Percentiles rank a stretch among this genome's conserved stretches.
Evolutionary conservation across 2,329 filamentous ascomycete genomes (phyloP).

Genomic region (Chaetomium olivaceum): DNA sequence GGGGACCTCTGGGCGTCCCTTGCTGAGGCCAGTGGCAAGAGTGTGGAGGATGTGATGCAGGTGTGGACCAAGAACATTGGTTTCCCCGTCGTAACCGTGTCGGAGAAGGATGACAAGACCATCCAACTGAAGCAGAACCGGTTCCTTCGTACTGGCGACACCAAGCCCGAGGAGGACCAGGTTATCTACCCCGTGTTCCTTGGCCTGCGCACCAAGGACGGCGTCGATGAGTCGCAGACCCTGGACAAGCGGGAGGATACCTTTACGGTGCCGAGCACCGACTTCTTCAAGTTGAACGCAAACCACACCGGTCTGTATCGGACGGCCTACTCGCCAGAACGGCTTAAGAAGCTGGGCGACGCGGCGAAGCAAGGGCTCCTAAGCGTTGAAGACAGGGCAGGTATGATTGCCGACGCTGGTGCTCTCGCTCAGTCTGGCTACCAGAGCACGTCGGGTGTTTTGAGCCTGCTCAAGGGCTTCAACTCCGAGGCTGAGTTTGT

Average conservation of each 20-base stretch:
- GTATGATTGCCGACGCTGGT: constrained; percentile 92
- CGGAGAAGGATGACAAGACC: constrained; percentile 68
- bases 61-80: constrained; percentile 98
- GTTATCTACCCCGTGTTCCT: constrained; percentile 89
- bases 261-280: constrained; percentile 74
- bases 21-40: constrained; percentile 85
- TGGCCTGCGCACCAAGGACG: constrained; percentile 79
- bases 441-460: constrained; percentile 85
- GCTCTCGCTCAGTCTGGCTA: constrained; percentile 88
- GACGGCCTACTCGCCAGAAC: constrained; percentile 80
- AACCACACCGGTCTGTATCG: constrained; percentile 92
- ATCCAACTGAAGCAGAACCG: constrained; percentile 93
- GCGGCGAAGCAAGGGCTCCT: constrained; percentile 80
- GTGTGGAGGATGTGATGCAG: constrained; percentile 85
- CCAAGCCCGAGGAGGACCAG: constrained; percentile 88
- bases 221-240: constrained; percentile 74
- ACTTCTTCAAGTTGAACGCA: constrained; percentile 96
- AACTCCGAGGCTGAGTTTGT: constrained; percentile 84
- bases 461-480: constrained; percentile 84
- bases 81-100: constrained; percentile 86
- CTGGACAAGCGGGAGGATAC: constrained; percentile 69
- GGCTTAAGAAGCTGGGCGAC: constrained; percentile 82
- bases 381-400: constrained; percentile 85
- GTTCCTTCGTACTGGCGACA: constrained; percentile 88
- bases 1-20: constrained; percentile 88